Percentiles rank a stretch among this genome's conserved stretches.
These are phyloP conservation scores for Cucurbita ficifolia DNA, from an alignment of 306 rosid genomes.

Conservation along the genomic window DNA sequence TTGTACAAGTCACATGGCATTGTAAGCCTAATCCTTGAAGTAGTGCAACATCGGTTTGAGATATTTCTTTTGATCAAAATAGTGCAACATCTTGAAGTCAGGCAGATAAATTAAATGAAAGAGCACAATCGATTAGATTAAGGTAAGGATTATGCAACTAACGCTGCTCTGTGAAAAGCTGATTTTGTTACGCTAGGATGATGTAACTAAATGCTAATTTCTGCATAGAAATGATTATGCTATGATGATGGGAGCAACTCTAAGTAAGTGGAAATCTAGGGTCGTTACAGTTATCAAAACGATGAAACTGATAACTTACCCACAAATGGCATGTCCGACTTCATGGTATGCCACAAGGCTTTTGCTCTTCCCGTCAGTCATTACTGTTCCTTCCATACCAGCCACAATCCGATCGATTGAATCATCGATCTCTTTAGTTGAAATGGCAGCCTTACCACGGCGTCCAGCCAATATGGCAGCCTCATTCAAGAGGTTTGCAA, in stretches of 20 bases:
- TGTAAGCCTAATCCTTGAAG: neutral
- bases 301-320: constrained; percentile 37
- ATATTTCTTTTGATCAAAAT: neutral
- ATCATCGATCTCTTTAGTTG: constrained; percentile 92
- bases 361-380: constrained; percentile 98
- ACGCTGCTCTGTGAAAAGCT: neutral
- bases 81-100: neutral
- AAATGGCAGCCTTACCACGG: constrained; percentile 73
- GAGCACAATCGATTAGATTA: neutral
- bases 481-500: constrained; percentile 93
- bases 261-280: too few relatives aligned
- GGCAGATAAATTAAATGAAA: neutral
- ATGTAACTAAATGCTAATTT: too few relatives aligned
- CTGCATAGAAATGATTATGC: too few relatives aligned
- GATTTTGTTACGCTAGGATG: neutral
- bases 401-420: constrained; percentile 97
- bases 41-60: neutral
- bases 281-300: neutral
- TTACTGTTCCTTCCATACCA: constrained; percentile 99
- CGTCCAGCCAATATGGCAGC: constrained; percentile 96
- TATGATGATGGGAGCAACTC: too few relatives aligned
- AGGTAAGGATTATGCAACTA: neutral
- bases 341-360: constrained; percentile 94
- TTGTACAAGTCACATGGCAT: neutral
- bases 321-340: constrained; percentile 97